phyloP scores from a whole-genome alignment of 2,329 filamentous ascomycete genomes.

The Ophiocordyceps camponoti-leonardi region DNA sequence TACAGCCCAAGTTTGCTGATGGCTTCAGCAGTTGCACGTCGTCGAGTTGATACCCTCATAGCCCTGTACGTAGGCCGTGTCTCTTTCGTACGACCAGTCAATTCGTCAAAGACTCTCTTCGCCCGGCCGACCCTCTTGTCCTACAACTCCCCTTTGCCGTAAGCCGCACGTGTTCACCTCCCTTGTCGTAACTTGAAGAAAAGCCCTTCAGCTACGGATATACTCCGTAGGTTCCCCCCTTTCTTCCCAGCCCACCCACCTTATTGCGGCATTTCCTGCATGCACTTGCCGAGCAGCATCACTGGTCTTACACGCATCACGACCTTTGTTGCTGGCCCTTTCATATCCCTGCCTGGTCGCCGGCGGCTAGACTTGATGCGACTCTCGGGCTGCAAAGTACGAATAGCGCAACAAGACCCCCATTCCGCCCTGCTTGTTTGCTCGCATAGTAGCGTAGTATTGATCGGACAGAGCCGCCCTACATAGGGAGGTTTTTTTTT shows the following conservation, averaged over 20 bases:
- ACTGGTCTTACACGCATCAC: background rate
- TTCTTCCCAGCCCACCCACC: background rate
- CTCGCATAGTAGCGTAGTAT: background rate
- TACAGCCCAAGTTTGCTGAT: background rate
- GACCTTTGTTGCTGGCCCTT: background rate
- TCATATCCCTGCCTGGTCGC: background rate
- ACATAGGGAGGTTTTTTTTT: background rate
- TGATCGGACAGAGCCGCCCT: background rate
- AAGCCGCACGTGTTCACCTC: too few relatives aligned
- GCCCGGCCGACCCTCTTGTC: too few relatives aligned
- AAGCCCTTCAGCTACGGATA: background rate
- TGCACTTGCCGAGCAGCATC: background rate
- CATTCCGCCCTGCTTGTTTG: background rate
- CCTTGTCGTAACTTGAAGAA: background rate
- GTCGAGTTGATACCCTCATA: too few relatives aligned
- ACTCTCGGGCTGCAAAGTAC: background rate
- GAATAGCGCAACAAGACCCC: too few relatives aligned
- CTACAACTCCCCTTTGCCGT: too few relatives aligned
- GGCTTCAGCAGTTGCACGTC: background rate
- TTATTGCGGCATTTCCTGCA: background rate
- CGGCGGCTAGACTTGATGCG: background rate
- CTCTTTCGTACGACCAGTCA: too few relatives aligned
- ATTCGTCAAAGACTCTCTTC: too few relatives aligned
- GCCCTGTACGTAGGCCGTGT: too few relatives aligned
- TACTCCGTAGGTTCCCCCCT: too few relatives aligned